These are phyloP conservation scores for Crithidia acanthocephali DNA, from an alignment of 208 protist genomes.

Conservation along the genomic window DNA sequence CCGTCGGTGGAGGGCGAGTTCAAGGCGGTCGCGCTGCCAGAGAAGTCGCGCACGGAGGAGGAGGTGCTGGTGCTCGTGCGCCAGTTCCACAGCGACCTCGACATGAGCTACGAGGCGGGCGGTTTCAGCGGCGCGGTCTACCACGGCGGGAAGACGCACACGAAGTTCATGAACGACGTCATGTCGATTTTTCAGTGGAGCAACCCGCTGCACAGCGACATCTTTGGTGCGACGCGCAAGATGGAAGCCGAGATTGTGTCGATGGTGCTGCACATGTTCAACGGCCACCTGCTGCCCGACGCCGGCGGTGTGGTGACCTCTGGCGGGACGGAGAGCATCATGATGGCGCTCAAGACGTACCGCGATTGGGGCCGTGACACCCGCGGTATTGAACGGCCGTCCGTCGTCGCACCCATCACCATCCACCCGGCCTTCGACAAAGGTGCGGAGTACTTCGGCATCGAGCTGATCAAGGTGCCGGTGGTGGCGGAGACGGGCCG, in stretches of 20 bases:
- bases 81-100: slow-evolving; percentile 63
- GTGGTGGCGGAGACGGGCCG: slow-evolving; percentile 77
- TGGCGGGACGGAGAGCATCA: slow-evolving; percentile 97
- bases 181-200: slow-evolving; percentile 92
- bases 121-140: slow-evolving; percentile 95
- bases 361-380: slow-evolving; percentile 88
- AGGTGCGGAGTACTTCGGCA: slow-evolving; percentile 96
- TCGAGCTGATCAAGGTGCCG: slow-evolving; percentile 94
- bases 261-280: slow-evolving; percentile 96
- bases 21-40: slow-evolving; percentile 64
- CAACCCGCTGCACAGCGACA: slow-evolving; percentile 97
- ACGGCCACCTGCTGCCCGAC: slow-evolving; percentile 86
- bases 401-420: slow-evolving; percentile 93
- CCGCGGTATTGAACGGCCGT: slow-evolving; percentile 87
- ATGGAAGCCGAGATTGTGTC: slow-evolving; percentile 98
- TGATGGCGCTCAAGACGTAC: slow-evolving; percentile 98
- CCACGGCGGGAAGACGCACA: slow-evolving; percentile 85
- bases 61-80: slow-evolving; percentile 70
- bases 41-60: slow-evolving; percentile 48
- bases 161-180: slow-evolving; percentile 88
- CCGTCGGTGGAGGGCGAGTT: slow-evolving; percentile 70
- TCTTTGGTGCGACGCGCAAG: slow-evolving; percentile 97
- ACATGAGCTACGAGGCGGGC: slow-evolving; percentile 70
- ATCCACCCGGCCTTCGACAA: slow-evolving; percentile 99
- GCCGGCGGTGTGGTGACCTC: slow-evolving; percentile 96